Percentiles rank a stretch among this genome's conserved stretches.
phyloP scores from a whole-genome alignment of 2,329 filamentous ascomycete species.

The Alternaria solani region DNA sequence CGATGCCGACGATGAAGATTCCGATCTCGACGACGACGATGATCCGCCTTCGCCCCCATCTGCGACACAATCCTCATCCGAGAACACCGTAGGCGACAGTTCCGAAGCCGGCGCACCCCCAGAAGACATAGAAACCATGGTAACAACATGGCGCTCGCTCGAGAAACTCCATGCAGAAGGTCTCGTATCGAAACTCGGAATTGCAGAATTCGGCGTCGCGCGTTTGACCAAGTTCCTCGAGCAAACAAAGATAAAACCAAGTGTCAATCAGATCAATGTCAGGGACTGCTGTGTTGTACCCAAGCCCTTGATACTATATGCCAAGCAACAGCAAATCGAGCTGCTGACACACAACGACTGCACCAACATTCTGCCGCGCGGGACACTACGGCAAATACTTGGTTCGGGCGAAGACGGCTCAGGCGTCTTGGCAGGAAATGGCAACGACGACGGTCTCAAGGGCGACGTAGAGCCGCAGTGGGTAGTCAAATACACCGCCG shows the following conservation, averaged over 20 bases:
- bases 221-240: slow-evolving; percentile 80
- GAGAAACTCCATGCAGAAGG: slow-evolving; percentile 77
- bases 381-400: slow-evolving; percentile 84
- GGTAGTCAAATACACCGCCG: slow-evolving; percentile 97
- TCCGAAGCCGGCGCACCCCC: slow-evolving; percentile 48
- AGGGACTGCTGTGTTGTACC: slow-evolving; percentile 96
- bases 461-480: slow-evolving; percentile 87
- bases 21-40: slow-evolving; percentile 68
- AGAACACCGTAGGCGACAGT: slow-evolving; percentile 56
- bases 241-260: slow-evolving; percentile 74
- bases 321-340: slow-evolving; percentile 84
- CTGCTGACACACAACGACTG: slow-evolving; percentile 93
- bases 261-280: slow-evolving; percentile 95
- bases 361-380: slow-evolving; percentile 86
- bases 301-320: slow-evolving; percentile 81
- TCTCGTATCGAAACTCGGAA: slow-evolving; percentile 76
- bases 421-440: slow-evolving; percentile 74
- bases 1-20: slow-evolving; percentile 87
- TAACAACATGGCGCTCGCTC: slow-evolving; percentile 73
- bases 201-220: slow-evolving; percentile 90
- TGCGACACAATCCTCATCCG: slow-evolving; percentile 21
- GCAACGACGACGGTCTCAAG: slow-evolving; percentile 65
- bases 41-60: slow-evolving; percentile 32
- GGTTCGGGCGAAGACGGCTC: slow-evolving; percentile 76
- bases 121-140: slow-evolving; percentile 67